Conservation (phyloP, 163 green algal species). For the Smithsoniella earleae region DNA sequence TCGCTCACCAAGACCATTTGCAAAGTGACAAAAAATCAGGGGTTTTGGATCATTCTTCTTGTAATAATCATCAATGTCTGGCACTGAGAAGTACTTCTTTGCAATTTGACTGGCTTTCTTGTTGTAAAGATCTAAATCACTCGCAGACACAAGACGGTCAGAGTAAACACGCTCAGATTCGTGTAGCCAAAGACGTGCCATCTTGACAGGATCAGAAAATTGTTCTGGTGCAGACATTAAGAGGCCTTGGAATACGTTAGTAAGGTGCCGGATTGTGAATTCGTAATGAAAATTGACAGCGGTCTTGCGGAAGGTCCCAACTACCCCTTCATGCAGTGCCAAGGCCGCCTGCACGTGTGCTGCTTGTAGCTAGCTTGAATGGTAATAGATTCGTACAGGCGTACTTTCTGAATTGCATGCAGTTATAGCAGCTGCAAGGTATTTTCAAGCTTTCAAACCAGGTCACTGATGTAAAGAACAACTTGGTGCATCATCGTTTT, state of each 20-base stretch:
- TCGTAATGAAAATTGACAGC: constrained; percentile 88
- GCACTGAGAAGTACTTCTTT: constrained; percentile 68
- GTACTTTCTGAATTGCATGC: too few relatives aligned
- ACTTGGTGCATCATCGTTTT: too few relatives aligned
- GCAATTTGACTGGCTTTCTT: constrained; percentile 58
- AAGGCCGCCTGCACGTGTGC: constrained; percentile 69
- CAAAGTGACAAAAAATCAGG: constrained; percentile 82
- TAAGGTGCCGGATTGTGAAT: constrained; percentile 77
- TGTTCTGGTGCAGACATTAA: constrained; percentile 67
- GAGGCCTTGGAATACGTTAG: constrained; percentile 76
- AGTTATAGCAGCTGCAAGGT: too few relatives aligned
- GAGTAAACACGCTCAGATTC: constrained; percentile 73
- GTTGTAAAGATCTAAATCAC: constrained; percentile 69
- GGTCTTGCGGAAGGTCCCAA: constrained; percentile 73
- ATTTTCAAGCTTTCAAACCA: too few relatives aligned
- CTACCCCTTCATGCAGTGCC: constrained; percentile 70
- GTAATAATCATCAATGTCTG: constrained; percentile 78
- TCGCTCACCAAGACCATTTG: constrained; percentile 52
- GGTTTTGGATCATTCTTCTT: constrained; percentile 72
- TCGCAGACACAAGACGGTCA: constrained; percentile 58
- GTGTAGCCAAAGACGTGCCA: constrained; percentile 72
- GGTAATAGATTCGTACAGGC: too few relatives aligned
- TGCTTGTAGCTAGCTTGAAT: constrained; percentile 32
- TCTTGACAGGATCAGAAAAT: constrained; percentile 60
- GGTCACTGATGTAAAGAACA: too few relatives aligned